Base-by-base conservation (phyloP, 2,329 filamentous ascomycete species). In the Trichoderma hamatum region DNA sequence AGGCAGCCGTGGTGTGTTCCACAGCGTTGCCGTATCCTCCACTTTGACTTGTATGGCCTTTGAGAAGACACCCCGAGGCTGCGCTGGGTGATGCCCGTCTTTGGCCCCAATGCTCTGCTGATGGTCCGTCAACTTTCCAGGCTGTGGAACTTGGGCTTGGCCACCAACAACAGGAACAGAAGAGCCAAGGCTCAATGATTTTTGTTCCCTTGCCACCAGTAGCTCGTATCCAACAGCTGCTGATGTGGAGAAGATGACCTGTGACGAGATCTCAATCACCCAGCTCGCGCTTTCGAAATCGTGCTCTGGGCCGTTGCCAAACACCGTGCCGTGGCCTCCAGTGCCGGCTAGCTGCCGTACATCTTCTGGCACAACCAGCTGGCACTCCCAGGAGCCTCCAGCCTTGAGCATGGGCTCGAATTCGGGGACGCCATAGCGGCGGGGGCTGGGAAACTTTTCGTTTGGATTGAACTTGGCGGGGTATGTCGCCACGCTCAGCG, bases 391-490 rank as follows among this genome's bases (percentile, higher is more conserved):
- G 56, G 86, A 89, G 7, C 93, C 94, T 34, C 94, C 96, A 10
- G 96, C 94, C 83, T 98, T 98, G 77, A 99, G 86, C 83, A 97
- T 95, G 58, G 96, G 95, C 81, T 99, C 96, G 76, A 96, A 99
- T 75, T 97, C 92, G 19, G 96, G 96, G 1, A 91, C 86, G 58
- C 92, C 93, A 81, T 94, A 90, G 64, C 85, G 84, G 64, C 89
- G 86, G 1, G 90, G 86, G 63, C 90, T 85, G 69, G 90, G 87
- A 74, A 92, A 90, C 77, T 93, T 94, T 72, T 85, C 83, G 80
- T 97, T 94, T 2, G 95, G 93, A 75, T 94, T 87, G 82, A 96
- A 98, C 58, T 85, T 88, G 19, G 92, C 86, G 0, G 95, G 93
- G 75, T 96, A 97, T 28, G 94, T 92, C 63, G 94, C 90, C 60